Evolutionary conservation across 352 stramenopile species (phyloP).

Genomic region (Peronospora tabacina): DNA sequence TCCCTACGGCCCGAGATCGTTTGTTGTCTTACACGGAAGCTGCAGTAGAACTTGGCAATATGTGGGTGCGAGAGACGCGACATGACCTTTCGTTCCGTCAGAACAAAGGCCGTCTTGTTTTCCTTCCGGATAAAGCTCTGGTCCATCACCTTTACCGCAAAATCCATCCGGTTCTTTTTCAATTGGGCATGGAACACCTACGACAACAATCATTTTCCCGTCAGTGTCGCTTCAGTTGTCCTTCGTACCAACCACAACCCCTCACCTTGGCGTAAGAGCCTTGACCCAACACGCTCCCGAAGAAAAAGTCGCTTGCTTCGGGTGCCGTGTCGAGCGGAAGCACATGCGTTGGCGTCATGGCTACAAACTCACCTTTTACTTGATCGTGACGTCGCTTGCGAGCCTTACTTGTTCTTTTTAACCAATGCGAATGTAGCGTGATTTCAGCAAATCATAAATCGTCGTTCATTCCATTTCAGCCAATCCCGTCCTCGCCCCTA

Average conservation of each 20-base stretch:
- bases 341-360: slow-evolving; percentile 33
- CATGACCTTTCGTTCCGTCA: slow-evolving; percentile 88
- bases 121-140: slow-evolving; percentile 87
- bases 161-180: slow-evolving; percentile 74
- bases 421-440: background rate
- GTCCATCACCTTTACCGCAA: slow-evolving; percentile 90
- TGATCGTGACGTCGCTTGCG: slow-evolving; percentile 11
- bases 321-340: slow-evolving; percentile 58
- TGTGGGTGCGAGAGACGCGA: slow-evolving; percentile 80
- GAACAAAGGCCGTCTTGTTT: slow-evolving; percentile 87
- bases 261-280: slow-evolving; percentile 82
- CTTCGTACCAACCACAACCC: background rate
- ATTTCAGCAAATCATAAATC: background rate
- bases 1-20: background rate
- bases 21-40: slow-evolving; percentile 65
- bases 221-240: background rate
- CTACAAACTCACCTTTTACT: background rate
- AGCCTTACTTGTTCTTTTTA: background rate
- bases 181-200: slow-evolving; percentile 83
- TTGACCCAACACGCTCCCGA: slow-evolving; percentile 79
- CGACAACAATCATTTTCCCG: too few species aligned
- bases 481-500: slow-evolving; percentile 4
- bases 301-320: slow-evolving; percentile 78
- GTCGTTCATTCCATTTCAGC: background rate
- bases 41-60: slow-evolving; percentile 88